Base-by-base conservation (phyloP, 2,329 filamentous ascomycete genomes). In the Didymella segeticola region DNA sequence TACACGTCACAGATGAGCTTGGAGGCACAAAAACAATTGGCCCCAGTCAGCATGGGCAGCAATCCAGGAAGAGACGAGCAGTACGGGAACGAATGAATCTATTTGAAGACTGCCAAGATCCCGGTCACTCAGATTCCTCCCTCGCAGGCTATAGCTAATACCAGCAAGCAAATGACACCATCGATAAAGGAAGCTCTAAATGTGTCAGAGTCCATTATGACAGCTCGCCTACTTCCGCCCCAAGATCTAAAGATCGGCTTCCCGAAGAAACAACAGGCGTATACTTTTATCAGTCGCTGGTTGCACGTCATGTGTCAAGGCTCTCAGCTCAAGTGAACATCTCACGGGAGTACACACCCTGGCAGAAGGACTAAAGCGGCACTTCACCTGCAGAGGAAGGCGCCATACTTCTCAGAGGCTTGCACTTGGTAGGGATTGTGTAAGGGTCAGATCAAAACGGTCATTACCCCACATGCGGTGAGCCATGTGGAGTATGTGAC, bases 181-280 rank as follows among this genome's bases (percentile, higher is more conserved):
- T 17, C 5, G 12, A 15, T 25, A 17, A n/a, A 48, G n/a, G 26
- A 45, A 41, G 38, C 36, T 45, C 30, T 22, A 41, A 39, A 29
- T 17, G 8, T 41, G 14, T 15, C 45, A 54, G 39, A 39, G 29
- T 41, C 46, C 34, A 41, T 23, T 7, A 9, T 49, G 39, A 54
- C 45, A 54, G 45, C 39, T 47, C 46, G 51, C 34, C 41, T 41
- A 29, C n/a, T 49, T 46, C 29, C 34, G 38, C 39, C 39, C 45
- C 41, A 41, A 33, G 22, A 36, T 46, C 29, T 45, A 11, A n/a
- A 17, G 34, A 46, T 36, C 29, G 17, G 17, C 2, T 26, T 36
- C 23, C 39, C 33, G 23, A 42, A 39, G 25, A 41, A 29, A 54
- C 33, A 30, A 29, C 11, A 5, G 17, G 27, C 34, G 26, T 23